Evolutionary conservation across 2,329 filamentous ascomycete species (phyloP).

Genomic region (Fusarium sp.): DNA sequence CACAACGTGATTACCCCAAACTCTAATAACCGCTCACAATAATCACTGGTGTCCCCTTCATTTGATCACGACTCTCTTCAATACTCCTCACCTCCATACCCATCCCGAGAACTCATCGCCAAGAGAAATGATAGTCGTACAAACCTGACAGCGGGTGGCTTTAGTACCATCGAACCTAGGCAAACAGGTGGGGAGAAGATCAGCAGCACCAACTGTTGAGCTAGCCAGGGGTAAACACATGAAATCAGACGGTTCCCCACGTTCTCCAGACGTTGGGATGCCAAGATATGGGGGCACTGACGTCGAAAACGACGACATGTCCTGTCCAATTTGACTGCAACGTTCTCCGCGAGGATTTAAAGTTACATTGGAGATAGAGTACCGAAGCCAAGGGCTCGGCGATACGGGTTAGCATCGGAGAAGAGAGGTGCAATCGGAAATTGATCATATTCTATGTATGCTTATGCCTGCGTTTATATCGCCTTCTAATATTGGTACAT

Average conservation of each 20-base stretch:
- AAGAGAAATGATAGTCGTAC: background rate
- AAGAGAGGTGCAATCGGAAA: background rate
- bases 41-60: no score
- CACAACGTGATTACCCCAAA: background rate
- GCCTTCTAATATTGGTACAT: background rate
- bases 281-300: conserved; percentile 20
- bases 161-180: background rate
- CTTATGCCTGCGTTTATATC: background rate
- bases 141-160: background rate
- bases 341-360: background rate
- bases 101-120: background rate
- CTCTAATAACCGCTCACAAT: background rate
- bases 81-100: background rate
- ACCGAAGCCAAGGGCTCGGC: background rate
- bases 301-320: background rate
- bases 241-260: conserved; percentile 19
- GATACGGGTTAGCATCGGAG: background rate
- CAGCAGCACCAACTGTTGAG: background rate
- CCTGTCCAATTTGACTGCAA: background rate
- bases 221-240: background rate
- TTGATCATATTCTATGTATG: background rate
- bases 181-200: conserved; percentile 14
- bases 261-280: conserved; percentile 12
- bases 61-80: no score
- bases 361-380: background rate